Evolutionary conservation across 2,329 filamentous ascomycete genomes (phyloP).

Genomic region (Rachicladosporium sp.): DNA sequence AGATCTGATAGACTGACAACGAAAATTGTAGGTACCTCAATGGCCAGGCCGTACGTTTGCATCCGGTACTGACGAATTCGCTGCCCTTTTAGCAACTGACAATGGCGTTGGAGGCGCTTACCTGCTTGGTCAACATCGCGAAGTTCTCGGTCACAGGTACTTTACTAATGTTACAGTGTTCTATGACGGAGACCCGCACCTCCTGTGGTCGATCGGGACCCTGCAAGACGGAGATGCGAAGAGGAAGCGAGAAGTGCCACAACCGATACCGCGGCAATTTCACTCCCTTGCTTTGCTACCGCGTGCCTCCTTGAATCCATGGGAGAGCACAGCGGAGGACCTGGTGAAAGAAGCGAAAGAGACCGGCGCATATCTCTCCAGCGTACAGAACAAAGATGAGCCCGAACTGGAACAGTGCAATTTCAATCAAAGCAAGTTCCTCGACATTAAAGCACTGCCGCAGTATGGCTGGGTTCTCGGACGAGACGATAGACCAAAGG

Average conservation of each 20-base stretch:
- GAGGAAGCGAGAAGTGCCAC: no score
- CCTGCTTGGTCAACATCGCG: conserved; percentile 8
- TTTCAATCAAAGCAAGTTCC: conserved; percentile 2
- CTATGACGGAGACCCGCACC: neutral
- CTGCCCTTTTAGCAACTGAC: conserved; percentile 7
- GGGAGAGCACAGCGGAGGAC: no score
- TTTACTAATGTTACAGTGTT: conserved; percentile 3
- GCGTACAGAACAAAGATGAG: no score
- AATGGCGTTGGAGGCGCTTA: conserved; percentile 7
- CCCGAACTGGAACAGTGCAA: no score
- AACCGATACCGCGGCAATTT: no score
- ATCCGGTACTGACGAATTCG: conserved; percentile 3
- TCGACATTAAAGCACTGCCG: neutral
- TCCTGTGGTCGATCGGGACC: neutral
- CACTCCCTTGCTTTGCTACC: no score
- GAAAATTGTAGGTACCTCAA: neutral
- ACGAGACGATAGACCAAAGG: no score
- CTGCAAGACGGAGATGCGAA: no score
- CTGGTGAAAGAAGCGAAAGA: no score
- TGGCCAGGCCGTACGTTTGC: conserved; percentile 2
- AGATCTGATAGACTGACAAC: no score
- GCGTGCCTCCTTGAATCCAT: no score
- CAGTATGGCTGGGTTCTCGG: conserved; percentile 1
- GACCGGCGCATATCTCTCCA: no score
- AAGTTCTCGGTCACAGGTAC: conserved; percentile 7